A percentile compares a stretch with the other conserved stretches of the same genome.
These are phyloP conservation scores for Rusavskia elegans DNA, from an alignment of 495 filamentous ascomycete species.

Conservation along the genomic window DNA sequence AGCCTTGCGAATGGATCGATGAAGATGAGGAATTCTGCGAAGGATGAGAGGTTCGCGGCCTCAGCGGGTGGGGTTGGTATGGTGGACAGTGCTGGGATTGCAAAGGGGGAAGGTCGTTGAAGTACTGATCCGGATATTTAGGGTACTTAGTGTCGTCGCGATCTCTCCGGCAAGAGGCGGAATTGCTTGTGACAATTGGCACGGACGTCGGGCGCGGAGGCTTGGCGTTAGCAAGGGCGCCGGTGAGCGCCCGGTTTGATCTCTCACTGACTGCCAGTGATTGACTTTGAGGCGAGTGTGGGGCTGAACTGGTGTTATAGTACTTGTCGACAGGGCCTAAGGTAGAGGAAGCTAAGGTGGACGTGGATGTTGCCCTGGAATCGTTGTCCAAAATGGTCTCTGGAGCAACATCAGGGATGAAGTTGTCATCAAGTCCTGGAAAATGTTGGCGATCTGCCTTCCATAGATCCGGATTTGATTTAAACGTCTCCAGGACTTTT, in stretches of 20 bases:
- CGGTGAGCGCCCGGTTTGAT: background rate
- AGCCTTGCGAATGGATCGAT: constrained; percentile 16
- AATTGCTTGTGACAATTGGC: constrained; percentile 5
- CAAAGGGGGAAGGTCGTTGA: constrained; percentile 21
- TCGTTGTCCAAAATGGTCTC: background rate
- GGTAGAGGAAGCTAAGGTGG: background rate
- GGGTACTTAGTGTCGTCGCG: constrained; percentile 22
- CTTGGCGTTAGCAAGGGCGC: background rate
- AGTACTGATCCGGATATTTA: constrained; percentile 38
- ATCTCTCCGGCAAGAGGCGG: background rate
- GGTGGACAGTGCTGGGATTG: constrained; percentile 27
- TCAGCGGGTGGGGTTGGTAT: constrained; percentile 21
- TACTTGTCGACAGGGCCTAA: too few species aligned
- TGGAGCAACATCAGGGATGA: background rate
- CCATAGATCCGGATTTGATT: too few species aligned
- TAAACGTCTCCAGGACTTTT: too few species aligned
- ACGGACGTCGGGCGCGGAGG: constrained; percentile 12
- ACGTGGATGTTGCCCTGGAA: background rate
- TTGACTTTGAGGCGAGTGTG: constrained; percentile 1
- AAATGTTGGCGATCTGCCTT: background rate
- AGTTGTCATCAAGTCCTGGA: background rate
- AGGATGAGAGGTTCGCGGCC: constrained; percentile 26
- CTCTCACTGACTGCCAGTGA: background rate
- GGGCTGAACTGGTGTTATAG: background rate
- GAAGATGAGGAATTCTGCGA: constrained; percentile 18